phyloP scores from a whole-genome alignment of 306 rosid genomes.

The Vachellia pachyceras region DNA sequence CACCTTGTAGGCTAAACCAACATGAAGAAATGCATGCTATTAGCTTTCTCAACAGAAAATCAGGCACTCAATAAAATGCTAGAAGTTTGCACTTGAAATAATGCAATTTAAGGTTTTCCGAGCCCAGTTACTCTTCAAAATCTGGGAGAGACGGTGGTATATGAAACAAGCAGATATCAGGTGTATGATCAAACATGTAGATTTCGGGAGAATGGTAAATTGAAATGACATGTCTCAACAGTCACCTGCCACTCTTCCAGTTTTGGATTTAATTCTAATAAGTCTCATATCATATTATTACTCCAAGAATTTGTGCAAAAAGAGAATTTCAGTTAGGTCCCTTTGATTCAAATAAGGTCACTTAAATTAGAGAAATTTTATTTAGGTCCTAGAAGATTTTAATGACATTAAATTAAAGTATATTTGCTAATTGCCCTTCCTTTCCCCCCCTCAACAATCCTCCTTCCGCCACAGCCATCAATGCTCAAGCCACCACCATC shows the following conservation, averaged over 20 bases:
- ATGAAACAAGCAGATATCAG: not conserved
- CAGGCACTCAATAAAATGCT: slow-evolving; percentile 19
- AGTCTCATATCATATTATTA: slow-evolving; percentile 19
- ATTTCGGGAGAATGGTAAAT: slow-evolving; percentile 1
- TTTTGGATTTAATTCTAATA: slow-evolving; percentile 30
- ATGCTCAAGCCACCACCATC: too few relatives aligned
- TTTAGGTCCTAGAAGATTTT: not conserved
- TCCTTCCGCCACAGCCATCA: too few relatives aligned
- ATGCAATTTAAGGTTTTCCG: not conserved
- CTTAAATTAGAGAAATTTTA: not conserved
- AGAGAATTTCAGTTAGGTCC: not conserved
- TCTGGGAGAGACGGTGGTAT: not conserved
- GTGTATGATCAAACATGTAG: not conserved
- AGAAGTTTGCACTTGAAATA: slow-evolving; percentile 15
- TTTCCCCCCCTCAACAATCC: too few relatives aligned
- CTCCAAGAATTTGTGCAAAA: not conserved
- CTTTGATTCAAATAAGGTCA: not conserved
- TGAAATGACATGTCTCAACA: slow-evolving; percentile 27
- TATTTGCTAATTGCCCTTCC: not conserved
- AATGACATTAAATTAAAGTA: not conserved
- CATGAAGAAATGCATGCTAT: slow-evolving; percentile 31
- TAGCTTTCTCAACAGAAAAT: slow-evolving; percentile 29
- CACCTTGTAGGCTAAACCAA: slow-evolving; percentile 80
- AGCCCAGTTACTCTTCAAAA: slow-evolving; percentile 20
- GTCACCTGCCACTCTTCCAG: slow-evolving; percentile 7